These are phyloP conservation scores for Ascoidea asiatica DNA, from an alignment of 805 yeast genomes.

Conservation along the genomic window DNA sequence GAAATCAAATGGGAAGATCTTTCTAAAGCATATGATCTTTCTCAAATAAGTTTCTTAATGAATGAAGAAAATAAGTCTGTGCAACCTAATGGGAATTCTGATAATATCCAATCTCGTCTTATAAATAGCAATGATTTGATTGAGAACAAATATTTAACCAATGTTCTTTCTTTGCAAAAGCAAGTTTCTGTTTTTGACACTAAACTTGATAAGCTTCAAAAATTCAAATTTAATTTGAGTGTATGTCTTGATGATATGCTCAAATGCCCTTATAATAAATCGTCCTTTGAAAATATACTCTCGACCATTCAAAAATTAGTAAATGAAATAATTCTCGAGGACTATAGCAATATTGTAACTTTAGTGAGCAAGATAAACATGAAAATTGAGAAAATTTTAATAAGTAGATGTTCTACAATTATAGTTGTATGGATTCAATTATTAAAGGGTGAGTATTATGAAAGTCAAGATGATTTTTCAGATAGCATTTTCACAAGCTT, in stretches of 20 bases:
- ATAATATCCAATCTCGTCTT: not conserved
- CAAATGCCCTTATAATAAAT: constrained; percentile 15
- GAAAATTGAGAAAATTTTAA: constrained; percentile 17
- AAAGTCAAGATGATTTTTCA: not conserved
- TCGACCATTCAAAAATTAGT: constrained; percentile 21
- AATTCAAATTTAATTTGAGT: constrained; percentile 16
- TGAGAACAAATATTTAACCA: constrained; percentile 19
- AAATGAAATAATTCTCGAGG: constrained; percentile 22
- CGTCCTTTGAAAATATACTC: constrained; percentile 13
- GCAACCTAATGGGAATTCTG: constrained; percentile 12
- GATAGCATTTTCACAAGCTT: not conserved
- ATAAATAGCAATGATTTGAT: constrained; percentile 14
- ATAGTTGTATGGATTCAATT: not conserved
- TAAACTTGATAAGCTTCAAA: constrained; percentile 18
- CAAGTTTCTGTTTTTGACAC: constrained; percentile 18
- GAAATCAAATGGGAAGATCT: constrained; percentile 40
- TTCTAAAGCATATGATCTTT: constrained; percentile 33
- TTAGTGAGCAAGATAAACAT: constrained; percentile 23
- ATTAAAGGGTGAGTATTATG: not conserved
- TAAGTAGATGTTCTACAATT: constrained; percentile 15
- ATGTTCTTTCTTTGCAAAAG: constrained; percentile 19
- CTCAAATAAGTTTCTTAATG: constrained; percentile 12
- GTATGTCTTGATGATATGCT: constrained; percentile 14
- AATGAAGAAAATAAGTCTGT: constrained; percentile 3
- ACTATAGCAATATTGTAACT: constrained; percentile 19